Evolutionary conservation across 2,329 filamentous ascomycete species (phyloP).

Genomic region (Penicillium sp.): DNA sequence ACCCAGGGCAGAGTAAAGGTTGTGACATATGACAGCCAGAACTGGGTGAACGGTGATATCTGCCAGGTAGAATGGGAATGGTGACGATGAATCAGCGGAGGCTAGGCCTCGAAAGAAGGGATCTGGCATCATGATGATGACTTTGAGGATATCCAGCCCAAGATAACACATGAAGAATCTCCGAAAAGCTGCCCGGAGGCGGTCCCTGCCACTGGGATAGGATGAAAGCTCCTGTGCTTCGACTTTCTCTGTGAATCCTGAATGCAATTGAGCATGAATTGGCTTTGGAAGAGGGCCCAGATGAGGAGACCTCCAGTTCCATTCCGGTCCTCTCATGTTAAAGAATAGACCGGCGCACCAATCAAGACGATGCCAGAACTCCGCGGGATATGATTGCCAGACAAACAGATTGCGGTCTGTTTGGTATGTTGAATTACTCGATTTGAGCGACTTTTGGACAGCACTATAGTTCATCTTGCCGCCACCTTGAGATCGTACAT

Average conservation of each 20-base stretch:
- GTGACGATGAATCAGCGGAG: conserved; percentile 45
- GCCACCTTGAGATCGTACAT: not conserved
- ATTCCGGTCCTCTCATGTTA: conserved; percentile 58
- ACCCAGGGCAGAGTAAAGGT: conserved; percentile 53
- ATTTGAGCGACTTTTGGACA: not conserved
- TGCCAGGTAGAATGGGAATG: conserved; percentile 42
- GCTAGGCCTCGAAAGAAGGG: conserved; percentile 67
- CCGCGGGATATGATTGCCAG: conserved; percentile 54
- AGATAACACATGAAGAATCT: conserved; percentile 59
- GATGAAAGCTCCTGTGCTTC: conserved; percentile 13
- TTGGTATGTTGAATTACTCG: not conserved
- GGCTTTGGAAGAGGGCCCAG: conserved; percentile 38
- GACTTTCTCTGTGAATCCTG: conserved; percentile 15
- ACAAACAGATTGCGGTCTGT: conserved; percentile 31
- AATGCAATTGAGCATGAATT: conserved; percentile 25
- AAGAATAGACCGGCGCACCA: conserved; percentile 57
- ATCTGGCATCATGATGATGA: conserved; percentile 64
- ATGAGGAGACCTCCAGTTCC: conserved; percentile 55
- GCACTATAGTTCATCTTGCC: not conserved
- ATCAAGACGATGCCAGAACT: conserved; percentile 53
- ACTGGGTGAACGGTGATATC: conserved; percentile 40
- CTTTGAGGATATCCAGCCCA: conserved; percentile 65
- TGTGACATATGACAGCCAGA: conserved; percentile 56
- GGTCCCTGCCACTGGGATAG: conserved; percentile 42
- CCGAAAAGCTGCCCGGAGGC: conserved; percentile 47